Conservation (phyloP, 805 yeast genomes). For the Monosporozyma solicola region DNA sequence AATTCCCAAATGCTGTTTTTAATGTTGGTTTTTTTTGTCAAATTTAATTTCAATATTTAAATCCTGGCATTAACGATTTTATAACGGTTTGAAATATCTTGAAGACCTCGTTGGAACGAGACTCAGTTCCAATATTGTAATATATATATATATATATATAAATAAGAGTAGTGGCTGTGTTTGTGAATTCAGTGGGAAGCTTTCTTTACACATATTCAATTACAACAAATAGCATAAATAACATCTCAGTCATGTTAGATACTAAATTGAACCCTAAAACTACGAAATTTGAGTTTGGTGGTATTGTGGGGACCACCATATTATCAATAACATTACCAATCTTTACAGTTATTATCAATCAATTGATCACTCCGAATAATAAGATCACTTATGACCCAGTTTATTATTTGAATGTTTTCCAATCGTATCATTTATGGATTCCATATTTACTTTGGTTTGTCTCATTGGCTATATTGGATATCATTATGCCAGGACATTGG, state of each 20-base stretch:
- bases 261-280: conserved; percentile 59
- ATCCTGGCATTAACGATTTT: no score
- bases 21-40: not conserved
- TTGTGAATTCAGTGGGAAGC: no score
- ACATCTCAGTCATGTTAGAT: not conserved
- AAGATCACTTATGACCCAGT: not conserved
- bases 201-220: no score
- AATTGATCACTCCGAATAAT: conserved; percentile 46
- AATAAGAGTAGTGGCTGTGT: no score
- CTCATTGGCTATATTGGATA: conserved; percentile 53
- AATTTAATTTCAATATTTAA: not conserved
- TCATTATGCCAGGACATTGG: conserved; percentile 54
- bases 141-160: no score
- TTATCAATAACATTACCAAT: conserved; percentile 62
- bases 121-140: no score
- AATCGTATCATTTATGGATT: conserved; percentile 40
- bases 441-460: conserved; percentile 69
- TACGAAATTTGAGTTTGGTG: conserved; percentile 64
- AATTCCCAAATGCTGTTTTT: no score
- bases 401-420: conserved; percentile 36
- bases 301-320: conserved; percentile 61
- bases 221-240: no score
- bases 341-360: conserved; percentile 49
- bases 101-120: no score
- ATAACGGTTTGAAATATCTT: no score